Evolutionary conservation across 352 stramenopile genomes (phyloP), one percentile per base, ranked within the genome.

Genomic region (Globisporangium uncinulatum): DNA sequence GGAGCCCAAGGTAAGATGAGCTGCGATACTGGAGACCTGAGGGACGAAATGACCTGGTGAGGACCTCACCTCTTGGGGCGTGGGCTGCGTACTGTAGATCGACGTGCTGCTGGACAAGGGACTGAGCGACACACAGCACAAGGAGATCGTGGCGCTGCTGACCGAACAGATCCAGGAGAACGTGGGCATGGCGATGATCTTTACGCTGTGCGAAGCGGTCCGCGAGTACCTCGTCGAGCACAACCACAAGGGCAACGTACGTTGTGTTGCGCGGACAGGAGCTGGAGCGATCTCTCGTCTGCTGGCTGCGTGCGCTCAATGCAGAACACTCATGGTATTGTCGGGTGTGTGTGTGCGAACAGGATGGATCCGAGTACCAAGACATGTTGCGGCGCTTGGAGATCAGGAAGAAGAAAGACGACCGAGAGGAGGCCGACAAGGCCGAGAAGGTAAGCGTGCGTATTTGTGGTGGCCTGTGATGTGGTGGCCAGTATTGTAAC

Each of bases 211-310:
- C 57, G 85, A 95, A 68, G 83, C 82, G 1, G 66, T 92, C 44
- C 77, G 83, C 36, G 85, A 93, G 69, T 95, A 92, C 68, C 73
- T 95, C 59, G 68, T 95, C 42, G 83, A 95, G 62, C 90, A 95
- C 74, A 95, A 95, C 67, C 73, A 81, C 39, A 73, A 90, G 61
- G 85, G 81, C 66, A 89, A 93, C 52, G 82, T 90, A 67, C 51
- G 76, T 73, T 29, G n/a, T 0, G n/a, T 0, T 24, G 10, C 20
- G 13, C 32, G 37, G 13, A 32, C n/a, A n/a, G 4, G 9, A 29
- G 2, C 9, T 29, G 24, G 4, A 29, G 24, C 4, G 24, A 29
- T 29, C 24, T 29, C 24, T 29, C 4, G 24, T 29, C 29, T 62
- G 48, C 15, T 15, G 20, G 41, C 15, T 46, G 4, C 41, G 17